These are phyloP conservation scores for Phoenix dactylifera DNA, from an alignment of 176 grass and related monocot genomes.

Conservation along the genomic window DNA sequence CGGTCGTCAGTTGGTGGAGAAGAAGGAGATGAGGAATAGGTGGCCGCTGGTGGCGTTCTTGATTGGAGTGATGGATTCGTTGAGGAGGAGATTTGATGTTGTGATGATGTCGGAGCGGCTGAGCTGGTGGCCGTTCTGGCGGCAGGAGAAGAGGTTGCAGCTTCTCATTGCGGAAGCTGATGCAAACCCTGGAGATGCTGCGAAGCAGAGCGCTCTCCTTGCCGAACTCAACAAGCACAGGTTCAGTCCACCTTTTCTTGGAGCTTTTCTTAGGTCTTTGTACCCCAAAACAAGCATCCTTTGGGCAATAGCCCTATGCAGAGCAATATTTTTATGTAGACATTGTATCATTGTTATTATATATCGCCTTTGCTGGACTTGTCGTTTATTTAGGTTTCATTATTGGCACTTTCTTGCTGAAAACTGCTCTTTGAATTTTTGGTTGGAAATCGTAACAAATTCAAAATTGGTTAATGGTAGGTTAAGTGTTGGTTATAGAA, in stretches of 20 bases:
- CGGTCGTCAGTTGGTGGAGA: conserved; percentile 18
- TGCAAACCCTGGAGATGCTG: conserved; percentile 63
- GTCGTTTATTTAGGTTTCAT: too few relatives aligned
- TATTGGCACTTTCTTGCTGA: too few relatives aligned
- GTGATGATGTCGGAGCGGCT: conserved; percentile 55
- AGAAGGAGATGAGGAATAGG: conserved; percentile 26
- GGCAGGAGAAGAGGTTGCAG: conserved; percentile 49
- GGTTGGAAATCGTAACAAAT: too few relatives aligned
- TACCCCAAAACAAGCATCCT: too few relatives aligned
- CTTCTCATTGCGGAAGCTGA: conserved; percentile 76
- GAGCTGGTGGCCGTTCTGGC: conserved; percentile 90
- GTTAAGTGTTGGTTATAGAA: too few relatives aligned
- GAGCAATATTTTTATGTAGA: too few relatives aligned
- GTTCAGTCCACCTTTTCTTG: conserved; percentile 19
- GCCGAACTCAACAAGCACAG: conserved; percentile 92
- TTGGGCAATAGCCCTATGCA: too few relatives aligned
- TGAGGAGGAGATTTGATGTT: conserved; percentile 42
- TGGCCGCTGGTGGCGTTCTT: conserved; percentile 32
- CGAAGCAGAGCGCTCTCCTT: conserved; percentile 72
- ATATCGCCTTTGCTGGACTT: too few relatives aligned
- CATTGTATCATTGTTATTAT: too few relatives aligned
- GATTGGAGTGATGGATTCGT: conserved; percentile 26
- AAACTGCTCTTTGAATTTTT: too few relatives aligned
- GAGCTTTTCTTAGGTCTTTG: neutral
- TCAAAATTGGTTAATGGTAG: too few relatives aligned